These are phyloP conservation scores for Candida methanosorbosa DNA, from an alignment of 805 yeast genomes.

Conservation along the genomic window DNA sequence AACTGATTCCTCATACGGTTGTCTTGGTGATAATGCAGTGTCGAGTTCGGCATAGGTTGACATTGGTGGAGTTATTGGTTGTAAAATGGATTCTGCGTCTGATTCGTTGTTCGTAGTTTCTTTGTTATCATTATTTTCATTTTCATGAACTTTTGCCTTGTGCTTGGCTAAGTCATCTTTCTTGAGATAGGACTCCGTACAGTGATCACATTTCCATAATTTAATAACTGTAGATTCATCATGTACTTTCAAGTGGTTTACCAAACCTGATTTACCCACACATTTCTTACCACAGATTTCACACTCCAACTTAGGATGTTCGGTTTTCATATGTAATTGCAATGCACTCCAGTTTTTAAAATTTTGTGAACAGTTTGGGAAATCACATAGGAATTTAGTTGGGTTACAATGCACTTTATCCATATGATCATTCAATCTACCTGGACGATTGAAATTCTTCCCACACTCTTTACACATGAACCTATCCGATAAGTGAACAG, in stretches of 20 bases:
- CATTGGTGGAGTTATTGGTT: not conserved
- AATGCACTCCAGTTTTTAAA: slow-evolving; percentile 70
- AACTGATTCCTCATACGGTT: not conserved
- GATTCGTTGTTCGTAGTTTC: not conserved
- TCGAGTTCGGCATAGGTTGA: not conserved
- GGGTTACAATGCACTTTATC: slow-evolving; percentile 53
- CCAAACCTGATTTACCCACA: slow-evolving; percentile 62
- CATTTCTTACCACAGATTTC: slow-evolving; percentile 58
- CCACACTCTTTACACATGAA: slow-evolving; percentile 57
- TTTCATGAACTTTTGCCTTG: slow-evolving; percentile 35
- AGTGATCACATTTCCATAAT: slow-evolving; percentile 59
- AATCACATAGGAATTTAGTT: slow-evolving; percentile 49
- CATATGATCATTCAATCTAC: slow-evolving; percentile 57
- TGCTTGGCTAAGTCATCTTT: slow-evolving; percentile 52
- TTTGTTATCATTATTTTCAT: slow-evolving; percentile 4
- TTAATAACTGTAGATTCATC: slow-evolving; percentile 41
- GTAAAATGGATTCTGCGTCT: not conserved
- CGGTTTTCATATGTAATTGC: slow-evolving; percentile 60
- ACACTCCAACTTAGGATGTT: slow-evolving; percentile 66
- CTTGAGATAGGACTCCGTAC: slow-evolving; percentile 41
- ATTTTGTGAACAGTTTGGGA: slow-evolving; percentile 47
- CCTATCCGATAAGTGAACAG: slow-evolving; percentile 47
- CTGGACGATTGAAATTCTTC: slow-evolving; percentile 54
- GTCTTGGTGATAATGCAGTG: not conserved
- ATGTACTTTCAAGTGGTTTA: slow-evolving; percentile 69